Evolutionary conservation across 83 land plant species (phyloP).

Genomic region (Picea abies): DNA sequence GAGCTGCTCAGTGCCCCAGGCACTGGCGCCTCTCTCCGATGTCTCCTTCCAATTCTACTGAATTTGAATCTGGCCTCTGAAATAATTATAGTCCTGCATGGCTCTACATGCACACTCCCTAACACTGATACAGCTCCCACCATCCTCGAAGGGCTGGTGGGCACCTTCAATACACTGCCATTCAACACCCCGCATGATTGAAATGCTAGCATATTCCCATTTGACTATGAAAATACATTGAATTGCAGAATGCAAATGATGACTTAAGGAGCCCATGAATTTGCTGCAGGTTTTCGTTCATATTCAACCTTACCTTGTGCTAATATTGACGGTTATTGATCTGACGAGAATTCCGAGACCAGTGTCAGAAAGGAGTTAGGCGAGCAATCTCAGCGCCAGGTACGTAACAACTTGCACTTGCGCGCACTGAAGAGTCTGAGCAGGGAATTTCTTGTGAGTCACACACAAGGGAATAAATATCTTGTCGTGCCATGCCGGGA

Average conservation of each 20-base stretch:
- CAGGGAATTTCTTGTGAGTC: no score
- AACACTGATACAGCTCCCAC: slow-evolving; percentile 1
- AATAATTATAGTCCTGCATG: background rate
- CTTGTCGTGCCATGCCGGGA: background rate
- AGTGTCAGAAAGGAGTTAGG: background rate
- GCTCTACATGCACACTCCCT: background rate
- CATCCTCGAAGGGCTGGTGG: slow-evolving; percentile 1
- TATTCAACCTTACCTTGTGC: slow-evolving; percentile 3
- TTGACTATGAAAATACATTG: no score
- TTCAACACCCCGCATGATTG: background rate
- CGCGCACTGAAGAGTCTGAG: slow-evolving; percentile 5
- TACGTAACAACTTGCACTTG: background rate
- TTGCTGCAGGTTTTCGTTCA: background rate
- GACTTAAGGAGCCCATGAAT: background rate
- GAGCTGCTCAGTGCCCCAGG: slow-evolving; percentile 44
- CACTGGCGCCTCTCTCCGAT: background rate
- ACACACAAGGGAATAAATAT: no score
- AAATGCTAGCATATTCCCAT: no score
- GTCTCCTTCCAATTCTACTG: background rate
- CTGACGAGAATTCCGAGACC: background rate
- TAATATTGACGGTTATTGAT: no score
- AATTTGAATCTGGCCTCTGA: background rate
- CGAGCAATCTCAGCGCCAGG: background rate
- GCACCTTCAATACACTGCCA: background rate
- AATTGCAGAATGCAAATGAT: background rate